Percentiles rank a stretch among this genome's conserved stretches.
These are phyloP conservation scores for Fomitopsis pinicola DNA, from an alignment of 1,284 basidiomycete species.

Conservation along the genomic window DNA sequence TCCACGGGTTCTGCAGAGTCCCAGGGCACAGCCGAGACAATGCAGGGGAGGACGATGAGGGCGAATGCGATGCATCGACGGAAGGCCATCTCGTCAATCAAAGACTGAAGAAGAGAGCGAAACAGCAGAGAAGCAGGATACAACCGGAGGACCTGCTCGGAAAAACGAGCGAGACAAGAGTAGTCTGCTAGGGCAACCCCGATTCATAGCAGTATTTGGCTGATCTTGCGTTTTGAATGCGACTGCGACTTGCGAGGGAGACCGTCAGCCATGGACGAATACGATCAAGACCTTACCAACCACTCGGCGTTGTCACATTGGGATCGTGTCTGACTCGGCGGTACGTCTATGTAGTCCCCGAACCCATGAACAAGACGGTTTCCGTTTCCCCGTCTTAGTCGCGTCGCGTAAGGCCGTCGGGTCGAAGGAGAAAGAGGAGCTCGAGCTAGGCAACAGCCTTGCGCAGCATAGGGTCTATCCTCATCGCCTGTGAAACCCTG, in stretches of 20 bases:
- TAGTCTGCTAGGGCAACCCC: background rate
- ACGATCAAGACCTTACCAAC: background rate
- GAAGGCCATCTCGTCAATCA: background rate
- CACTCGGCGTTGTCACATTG: background rate
- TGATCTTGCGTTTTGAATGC: background rate
- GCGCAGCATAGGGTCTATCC: too few species aligned
- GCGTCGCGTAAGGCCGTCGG: too few species aligned
- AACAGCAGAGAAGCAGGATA: background rate
- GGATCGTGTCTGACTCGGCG: too few species aligned
- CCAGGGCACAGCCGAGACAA: constrained; percentile 14
- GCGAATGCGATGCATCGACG: background rate
- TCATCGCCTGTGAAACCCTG: too few species aligned
- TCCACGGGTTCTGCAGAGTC: background rate
- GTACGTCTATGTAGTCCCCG: too few species aligned
- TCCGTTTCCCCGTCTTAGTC: too few species aligned
- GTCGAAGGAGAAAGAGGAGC: too few species aligned
- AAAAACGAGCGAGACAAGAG: background rate
- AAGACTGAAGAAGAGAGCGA: background rate
- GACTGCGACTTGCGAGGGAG: background rate
- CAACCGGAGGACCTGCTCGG: background rate
- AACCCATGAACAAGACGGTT: too few species aligned
- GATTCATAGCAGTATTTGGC: background rate
- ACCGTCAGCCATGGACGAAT: background rate
- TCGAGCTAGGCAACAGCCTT: too few species aligned
- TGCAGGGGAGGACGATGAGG: constrained; percentile 15